Percentiles rank a stretch among this genome's conserved stretches.
Conservation (phyloP, 768 basidiomycete genomes). For the Phanerodontia chrysosporium region DNA sequence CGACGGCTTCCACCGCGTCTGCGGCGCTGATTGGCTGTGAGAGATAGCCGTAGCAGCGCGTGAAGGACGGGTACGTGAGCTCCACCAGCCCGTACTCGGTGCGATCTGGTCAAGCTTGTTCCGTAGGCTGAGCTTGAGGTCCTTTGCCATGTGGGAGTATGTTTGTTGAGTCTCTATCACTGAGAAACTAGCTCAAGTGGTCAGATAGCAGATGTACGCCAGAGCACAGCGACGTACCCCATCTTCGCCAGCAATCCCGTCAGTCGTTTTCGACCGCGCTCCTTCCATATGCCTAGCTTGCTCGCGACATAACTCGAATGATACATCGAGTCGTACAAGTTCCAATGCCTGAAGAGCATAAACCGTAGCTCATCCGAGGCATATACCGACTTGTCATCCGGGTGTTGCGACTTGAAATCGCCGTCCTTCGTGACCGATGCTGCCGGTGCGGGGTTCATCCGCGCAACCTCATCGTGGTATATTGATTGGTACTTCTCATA, state of each 20-base stretch:
- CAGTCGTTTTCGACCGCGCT: conserved; percentile 82
- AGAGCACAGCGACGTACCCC: conserved; percentile 60
- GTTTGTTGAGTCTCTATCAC: conserved; percentile 91
- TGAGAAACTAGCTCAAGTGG: conserved; percentile 63
- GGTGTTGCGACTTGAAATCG: conserved; percentile 51
- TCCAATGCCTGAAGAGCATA: conserved; percentile 96
- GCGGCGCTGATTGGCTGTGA: conserved; percentile 86
- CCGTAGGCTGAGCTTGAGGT: conserved; percentile 77
- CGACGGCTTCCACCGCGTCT: conserved; percentile 88
- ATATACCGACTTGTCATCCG: conserved; percentile 83
- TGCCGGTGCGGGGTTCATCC: conserved; percentile 70
- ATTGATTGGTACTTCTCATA: conserved; percentile 81
- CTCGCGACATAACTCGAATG: conserved; percentile 96
- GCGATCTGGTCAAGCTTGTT: conserved; percentile 84
- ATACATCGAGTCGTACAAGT: conserved; percentile 95
- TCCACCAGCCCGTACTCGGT: conserved; percentile 95
- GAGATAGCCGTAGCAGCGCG: conserved; percentile 86
- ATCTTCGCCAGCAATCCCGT: conserved; percentile 95
- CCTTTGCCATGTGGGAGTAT: conserved; percentile 94
- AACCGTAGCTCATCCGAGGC: conserved; percentile 89
- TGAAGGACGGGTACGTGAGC: conserved; percentile 90
- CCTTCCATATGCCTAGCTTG: conserved; percentile 95
- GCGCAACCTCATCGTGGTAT: conserved; percentile 88
- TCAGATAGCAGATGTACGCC: neutral
- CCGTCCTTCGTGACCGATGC: conserved; percentile 32